These are phyloP conservation scores for Sparassis latifolia DNA, from an alignment of 1,284 basidiomycete species.

Conservation along the genomic window DNA sequence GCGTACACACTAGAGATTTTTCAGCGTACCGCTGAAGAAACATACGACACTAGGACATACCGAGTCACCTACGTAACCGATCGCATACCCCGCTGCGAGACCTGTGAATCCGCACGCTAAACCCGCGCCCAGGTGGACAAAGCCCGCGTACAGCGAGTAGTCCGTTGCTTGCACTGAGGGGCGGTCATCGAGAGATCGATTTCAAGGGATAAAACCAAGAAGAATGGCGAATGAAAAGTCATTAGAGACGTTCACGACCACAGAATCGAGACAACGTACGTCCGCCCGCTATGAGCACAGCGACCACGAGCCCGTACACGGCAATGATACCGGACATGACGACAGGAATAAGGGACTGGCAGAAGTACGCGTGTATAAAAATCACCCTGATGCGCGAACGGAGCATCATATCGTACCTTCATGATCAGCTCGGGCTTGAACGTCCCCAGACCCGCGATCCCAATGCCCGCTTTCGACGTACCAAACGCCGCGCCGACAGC, in stretches of 20 bases:
- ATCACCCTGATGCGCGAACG: neutral
- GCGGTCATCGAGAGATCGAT: too few species aligned
- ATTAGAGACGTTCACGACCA: slow-evolving; percentile 6
- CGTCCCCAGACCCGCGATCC: slow-evolving; percentile 92
- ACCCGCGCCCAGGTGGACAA: slow-evolving; percentile 93
- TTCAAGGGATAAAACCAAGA: neutral
- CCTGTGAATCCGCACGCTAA: slow-evolving; percentile 90
- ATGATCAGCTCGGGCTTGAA: slow-evolving; percentile 97
- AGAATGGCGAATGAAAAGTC: neutral
- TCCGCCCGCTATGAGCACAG: slow-evolving; percentile 59
- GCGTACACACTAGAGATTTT: slow-evolving; percentile 49
- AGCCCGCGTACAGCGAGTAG: slow-evolving; percentile 80
- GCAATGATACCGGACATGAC: slow-evolving; percentile 81
- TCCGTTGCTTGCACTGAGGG: slow-evolving; percentile 55
- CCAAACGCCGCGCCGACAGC: slow-evolving; percentile 95
- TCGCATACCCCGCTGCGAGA: slow-evolving; percentile 95
- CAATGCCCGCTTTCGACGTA: slow-evolving; percentile 96
- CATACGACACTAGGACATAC: slow-evolving; percentile 38
- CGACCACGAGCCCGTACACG: slow-evolving; percentile 63
- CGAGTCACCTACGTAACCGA: slow-evolving; percentile 92
- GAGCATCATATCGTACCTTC: slow-evolving; percentile 58
- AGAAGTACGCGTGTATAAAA: neutral
- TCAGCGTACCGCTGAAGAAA: neutral
- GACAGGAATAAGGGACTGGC: slow-evolving; percentile 85
- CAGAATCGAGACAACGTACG: slow-evolving; percentile 27